Evolutionary conservation across 768 basidiomycete genomes (phyloP), one percentile per base, ranked within the genome.

Genomic region (Boletus vermiculosoides): DNA sequence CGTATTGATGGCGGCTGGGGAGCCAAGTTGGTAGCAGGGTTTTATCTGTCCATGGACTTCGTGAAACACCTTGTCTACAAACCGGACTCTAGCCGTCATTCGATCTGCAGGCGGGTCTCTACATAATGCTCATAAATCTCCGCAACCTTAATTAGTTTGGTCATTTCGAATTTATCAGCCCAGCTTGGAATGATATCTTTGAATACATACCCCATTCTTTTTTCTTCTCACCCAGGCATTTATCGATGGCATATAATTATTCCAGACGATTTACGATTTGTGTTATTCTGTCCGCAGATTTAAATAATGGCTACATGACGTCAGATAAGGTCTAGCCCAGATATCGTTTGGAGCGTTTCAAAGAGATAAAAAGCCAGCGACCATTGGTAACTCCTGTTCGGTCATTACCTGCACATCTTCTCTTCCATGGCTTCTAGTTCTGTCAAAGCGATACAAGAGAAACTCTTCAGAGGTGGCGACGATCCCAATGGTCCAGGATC

Each of bases 1-100:
- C 62, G 89, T 92, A 48, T 68, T 92, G 56, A 70, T 84, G 71
- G 87, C 86, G n/a, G 87, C 86, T 55, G 84, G 86, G 49, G 77
- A 80, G 45, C 61, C 69, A 13, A 51, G 66, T 22, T 77, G 74
- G 75, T 73, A 44, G 68, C 50, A 42, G 23, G 53, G 40, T 18
- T n/a, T 39, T 47, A 46, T 47, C 52, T 61, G 15, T 20, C 31
- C 5, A 59, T 44, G 61, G 56, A 62, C 57, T 52, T 56, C 1
- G 5, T 40, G 37, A 39, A 40, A 20, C n/a, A 47, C 51, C 56
- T 61, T 23, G 36, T 50, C 56, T 60, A 56, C 54, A 55, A 50
- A 54, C 45, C 11, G 60, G 69, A 69, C 63, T 55, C 49, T 61
- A 45, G 50, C 51, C 59, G 52, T 45, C 51, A 53, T 55, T 36